A percentile compares a stretch with the other conserved stretches of the same genome.
These are phyloP conservation scores for Madurella fahalii DNA, from an alignment of 2,329 filamentous ascomycete genomes.

Conservation along the genomic window DNA sequence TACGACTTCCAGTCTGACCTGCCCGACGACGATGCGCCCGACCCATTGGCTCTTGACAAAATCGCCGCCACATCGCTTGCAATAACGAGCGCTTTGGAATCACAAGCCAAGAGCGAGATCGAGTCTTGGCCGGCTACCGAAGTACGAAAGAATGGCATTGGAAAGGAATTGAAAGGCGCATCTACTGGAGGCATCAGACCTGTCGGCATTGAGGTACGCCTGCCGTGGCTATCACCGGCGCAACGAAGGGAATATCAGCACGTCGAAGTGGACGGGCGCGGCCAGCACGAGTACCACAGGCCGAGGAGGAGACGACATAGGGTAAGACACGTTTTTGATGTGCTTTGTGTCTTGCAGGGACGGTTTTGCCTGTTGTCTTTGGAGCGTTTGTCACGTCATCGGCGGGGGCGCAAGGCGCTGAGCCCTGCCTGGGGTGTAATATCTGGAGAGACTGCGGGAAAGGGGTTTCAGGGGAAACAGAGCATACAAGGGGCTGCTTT, in stretches of 20 bases:
- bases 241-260: slow-evolving; percentile 14
- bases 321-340: slow-evolving; percentile 15
- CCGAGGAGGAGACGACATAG: slow-evolving; percentile 3
- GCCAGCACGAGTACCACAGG: slow-evolving; percentile 1
- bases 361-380: background rate
- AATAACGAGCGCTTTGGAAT: background rate
- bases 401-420: background rate
- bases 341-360: background rate
- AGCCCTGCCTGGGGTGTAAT: background rate
- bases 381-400: background rate
- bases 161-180: background rate
- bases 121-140: background rate
- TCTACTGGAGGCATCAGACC: background rate
- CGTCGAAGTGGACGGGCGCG: slow-evolving; percentile 15
- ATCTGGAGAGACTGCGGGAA: background rate
- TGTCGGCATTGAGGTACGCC: slow-evolving; percentile 19
- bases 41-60: slow-evolving; percentile 10
- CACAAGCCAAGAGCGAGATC: background rate
- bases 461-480: background rate
- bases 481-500: background rate
- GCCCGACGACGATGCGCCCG: slow-evolving; percentile 21
- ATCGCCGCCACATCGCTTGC: slow-evolving; percentile 7
- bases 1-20: slow-evolving; percentile 24
- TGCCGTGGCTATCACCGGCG: slow-evolving; percentile 16
- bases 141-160: background rate